Conservation (phyloP, 2,329 filamentous ascomycete genomes). For the Alternaria triticimaculans region DNA sequence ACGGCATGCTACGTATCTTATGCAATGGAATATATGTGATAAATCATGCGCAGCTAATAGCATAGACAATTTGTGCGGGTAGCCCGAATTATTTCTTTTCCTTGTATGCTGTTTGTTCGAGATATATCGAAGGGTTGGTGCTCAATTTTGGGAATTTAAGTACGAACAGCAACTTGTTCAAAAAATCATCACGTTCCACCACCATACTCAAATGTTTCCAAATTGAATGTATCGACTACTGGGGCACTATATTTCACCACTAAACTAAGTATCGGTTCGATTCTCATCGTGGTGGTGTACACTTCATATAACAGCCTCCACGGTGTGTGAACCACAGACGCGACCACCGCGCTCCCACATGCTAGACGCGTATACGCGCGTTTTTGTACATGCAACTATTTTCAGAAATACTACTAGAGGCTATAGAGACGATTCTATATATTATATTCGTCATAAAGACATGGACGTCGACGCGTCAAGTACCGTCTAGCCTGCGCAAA, state of each 20-base stretch:
- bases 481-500: background rate
- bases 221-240: background rate
- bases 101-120: background rate
- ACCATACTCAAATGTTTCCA: background rate
- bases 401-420: background rate
- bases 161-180: background rate
- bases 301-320: background rate
- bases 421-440: background rate
- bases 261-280: rapidly evolving
- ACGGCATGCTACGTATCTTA: background rate
- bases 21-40: background rate
- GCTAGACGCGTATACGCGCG: background rate
- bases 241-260: rapidly evolving
- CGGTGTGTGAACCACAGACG: background rate
- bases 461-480: background rate
- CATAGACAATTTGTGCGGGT: too few relatives aligned
- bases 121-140: background rate
- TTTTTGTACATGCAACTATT: background rate
- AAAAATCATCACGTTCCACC: background rate
- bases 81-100: background rate
- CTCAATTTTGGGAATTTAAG: background rate
- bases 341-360: background rate
- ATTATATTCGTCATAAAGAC: background rate
- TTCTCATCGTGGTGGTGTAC: background rate
- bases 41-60: background rate